Base-by-base conservation (phyloP, 2,329 filamentous ascomycete species). In the Alternaria conjuncta region DNA sequence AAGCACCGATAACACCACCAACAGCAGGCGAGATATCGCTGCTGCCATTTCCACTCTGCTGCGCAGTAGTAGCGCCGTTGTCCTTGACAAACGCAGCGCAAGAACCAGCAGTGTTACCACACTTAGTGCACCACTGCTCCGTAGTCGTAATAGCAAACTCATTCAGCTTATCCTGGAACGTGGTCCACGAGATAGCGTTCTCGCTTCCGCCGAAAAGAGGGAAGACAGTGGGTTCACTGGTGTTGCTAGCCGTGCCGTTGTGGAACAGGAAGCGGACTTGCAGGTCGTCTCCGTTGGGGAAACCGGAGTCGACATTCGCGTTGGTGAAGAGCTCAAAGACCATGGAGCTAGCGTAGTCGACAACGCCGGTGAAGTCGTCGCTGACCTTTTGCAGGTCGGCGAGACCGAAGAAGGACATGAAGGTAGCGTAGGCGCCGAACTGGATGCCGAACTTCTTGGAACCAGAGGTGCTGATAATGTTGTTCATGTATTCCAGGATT, bases 321-420 rank as follows among this genome's bases (percentile, higher is more conserved):
- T 65, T 56, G 44, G 87, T 89, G 71, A 89, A 86, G 21, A 86
- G 86, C 83, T 97, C 94, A 77, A 96, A 94, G 6, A 85, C 85
- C 87, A 97, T 93, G 67, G 89, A 89, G 3, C 90, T 91, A 6
- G 93, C 93, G 74, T 97, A 97, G 81, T 94, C 90, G n/a, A 90
- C 89, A 12, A 97, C 83, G 58, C 92, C 92, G 63, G 83, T 89
- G 83, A 97, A 97, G 77, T 92, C 82, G 1, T 81, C 70, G 62
- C 84, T 87, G 2, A 82, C 85, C 12, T 80, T 67, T 2, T 75
- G 72, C 8, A 90, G 78, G 62, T 86, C 80, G 1, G 85, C 80
- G 18, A 90, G 84, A 21, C 87, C 87, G 76, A 90, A 89, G 81
- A 88, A 89, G 3, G 86, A 87, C 44, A 86, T 74, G 76, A 89